Evolutionary conservation across 192 early-diverging fungal genomes (phyloP), one percentile per base, ranked within the genome.

Genomic region (Gaertneriomyces sp.): DNA sequence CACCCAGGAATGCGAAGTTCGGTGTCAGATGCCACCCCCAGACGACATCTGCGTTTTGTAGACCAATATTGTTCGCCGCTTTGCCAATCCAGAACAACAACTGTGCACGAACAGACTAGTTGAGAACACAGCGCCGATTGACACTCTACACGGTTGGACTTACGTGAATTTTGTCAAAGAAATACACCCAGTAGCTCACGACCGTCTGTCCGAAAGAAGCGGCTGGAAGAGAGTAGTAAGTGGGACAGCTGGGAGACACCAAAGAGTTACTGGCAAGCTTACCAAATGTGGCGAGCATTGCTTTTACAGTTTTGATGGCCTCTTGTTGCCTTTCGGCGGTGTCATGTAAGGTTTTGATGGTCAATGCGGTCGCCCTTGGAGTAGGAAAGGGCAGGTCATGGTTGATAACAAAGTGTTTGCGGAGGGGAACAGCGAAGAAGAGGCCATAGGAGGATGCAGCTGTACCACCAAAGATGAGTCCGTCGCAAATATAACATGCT

Each of bases 321-420:
- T 14, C 59, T 11, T 16, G 4, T n/a, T 65, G 54, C 20, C 76
- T 80, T 42, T 72, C 81, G 4, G 69, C 74, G 2, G 66, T 64
- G 19, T 60, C 61, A 61, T 88, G 86, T 17, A 88, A 57, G 33
- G 79, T 76, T 45, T 74, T 73, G 68, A 88, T 88, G 38, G 86
- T 88, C 16, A 74, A 71, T 9, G 92, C 92, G 4, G 92, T 88
- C 1, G 88, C 91, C 9, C 90, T 91, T 4, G 91, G 90, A 0
- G 89, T 88, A 5, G 92, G 92, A 57, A 93, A 93, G 14, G 78
- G 71, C 4, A 93, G 78, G 69, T 93, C 89, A 60, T 92, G 90
- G 38, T 81, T 54, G 19, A 63, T 60, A 60, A 60, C 59, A 44
- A 60, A 60, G 59, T 60, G 39, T 43, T 60, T 60, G 44, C 59